phyloP scores from a whole-genome alignment of 805 yeast genomes.

The Komagataella kurtzmanii region DNA sequence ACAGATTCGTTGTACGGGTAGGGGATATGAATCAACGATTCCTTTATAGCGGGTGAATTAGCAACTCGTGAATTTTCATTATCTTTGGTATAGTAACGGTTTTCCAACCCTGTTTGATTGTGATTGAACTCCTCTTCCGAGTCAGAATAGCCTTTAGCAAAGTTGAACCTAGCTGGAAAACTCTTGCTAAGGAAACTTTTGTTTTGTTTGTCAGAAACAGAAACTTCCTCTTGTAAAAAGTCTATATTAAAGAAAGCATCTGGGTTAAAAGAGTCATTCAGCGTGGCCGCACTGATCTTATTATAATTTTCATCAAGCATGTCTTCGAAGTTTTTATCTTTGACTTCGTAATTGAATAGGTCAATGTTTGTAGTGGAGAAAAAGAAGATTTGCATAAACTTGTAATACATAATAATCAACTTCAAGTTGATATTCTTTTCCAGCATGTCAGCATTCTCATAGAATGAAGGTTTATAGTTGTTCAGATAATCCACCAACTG shows the following conservation, averaged over 20 bases:
- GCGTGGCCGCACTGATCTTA: conserved; percentile 11
- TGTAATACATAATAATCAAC: conserved; percentile 15
- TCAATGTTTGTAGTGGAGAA: conserved; percentile 37
- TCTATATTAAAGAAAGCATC: not conserved
- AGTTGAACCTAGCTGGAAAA: not conserved
- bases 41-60: not conserved
- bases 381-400: conserved; percentile 22
- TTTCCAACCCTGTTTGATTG: not conserved
- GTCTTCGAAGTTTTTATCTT: conserved; percentile 30
- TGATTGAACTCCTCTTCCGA: not conserved
- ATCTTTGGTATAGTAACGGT: not conserved
- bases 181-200: not conserved
- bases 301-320: conserved; percentile 16
- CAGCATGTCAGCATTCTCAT: conserved; percentile 6
- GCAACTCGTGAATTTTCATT: not conserved
- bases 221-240: not conserved
- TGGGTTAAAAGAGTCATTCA: conserved; percentile 11
- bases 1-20: not conserved
- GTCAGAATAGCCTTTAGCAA: not conserved
- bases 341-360: conserved; percentile 29
- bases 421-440: conserved; percentile 9
- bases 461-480: conserved; percentile 8
- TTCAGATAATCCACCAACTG: conserved; percentile 14
- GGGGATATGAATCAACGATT: not conserved
- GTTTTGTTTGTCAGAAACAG: not conserved